A percentile compares a stretch with the other conserved stretches of the same genome.
Evolutionary conservation across 2,329 filamentous ascomycete species (phyloP).

Genomic region (Elsinoe ampelina): DNA sequence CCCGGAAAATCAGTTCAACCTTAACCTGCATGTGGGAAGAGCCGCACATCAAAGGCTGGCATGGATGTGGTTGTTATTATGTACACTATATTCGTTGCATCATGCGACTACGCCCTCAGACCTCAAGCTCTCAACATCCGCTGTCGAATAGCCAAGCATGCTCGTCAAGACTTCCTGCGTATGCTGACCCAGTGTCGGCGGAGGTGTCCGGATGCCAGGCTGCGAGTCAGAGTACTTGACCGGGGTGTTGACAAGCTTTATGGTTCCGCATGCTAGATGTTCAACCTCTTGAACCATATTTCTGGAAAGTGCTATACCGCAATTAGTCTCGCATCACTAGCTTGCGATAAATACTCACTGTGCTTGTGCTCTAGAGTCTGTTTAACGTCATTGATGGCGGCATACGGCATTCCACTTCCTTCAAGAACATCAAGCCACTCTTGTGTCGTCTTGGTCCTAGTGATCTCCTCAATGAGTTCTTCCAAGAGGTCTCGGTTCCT

Average conservation of each 20-base stretch:
- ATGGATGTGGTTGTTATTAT: not conserved
- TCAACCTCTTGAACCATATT: conserved; percentile 85
- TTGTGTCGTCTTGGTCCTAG: conserved; percentile 65
- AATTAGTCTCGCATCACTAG: conserved; percentile 11
- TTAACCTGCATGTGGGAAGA: not conserved
- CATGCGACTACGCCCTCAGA: conserved; percentile 56
- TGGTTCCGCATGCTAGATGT: conserved; percentile 70
- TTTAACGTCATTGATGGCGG: conserved; percentile 89
- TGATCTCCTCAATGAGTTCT: conserved; percentile 65
- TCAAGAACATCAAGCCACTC: conserved; percentile 84
- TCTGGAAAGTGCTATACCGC: conserved; percentile 52
- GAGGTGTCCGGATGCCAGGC: conserved; percentile 65
- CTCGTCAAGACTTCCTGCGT: conserved; percentile 65
- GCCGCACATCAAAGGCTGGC: not conserved
- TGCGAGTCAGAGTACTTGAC: conserved; percentile 84
- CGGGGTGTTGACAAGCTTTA: conserved; percentile 87
- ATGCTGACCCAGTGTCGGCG: conserved; percentile 79
- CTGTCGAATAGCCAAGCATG: conserved; percentile 51
- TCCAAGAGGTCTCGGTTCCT: conserved; percentile 70
- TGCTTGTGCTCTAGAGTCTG: conserved; percentile 75
- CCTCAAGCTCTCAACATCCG: conserved; percentile 54
- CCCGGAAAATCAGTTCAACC: not conserved
- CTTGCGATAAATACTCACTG: conserved; percentile 42
- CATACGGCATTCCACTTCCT: conserved; percentile 87
- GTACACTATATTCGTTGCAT: not conserved